Evolutionary conservation across 331 rosid genomes (phyloP).

Genomic region (Quercus lobata): DNA sequence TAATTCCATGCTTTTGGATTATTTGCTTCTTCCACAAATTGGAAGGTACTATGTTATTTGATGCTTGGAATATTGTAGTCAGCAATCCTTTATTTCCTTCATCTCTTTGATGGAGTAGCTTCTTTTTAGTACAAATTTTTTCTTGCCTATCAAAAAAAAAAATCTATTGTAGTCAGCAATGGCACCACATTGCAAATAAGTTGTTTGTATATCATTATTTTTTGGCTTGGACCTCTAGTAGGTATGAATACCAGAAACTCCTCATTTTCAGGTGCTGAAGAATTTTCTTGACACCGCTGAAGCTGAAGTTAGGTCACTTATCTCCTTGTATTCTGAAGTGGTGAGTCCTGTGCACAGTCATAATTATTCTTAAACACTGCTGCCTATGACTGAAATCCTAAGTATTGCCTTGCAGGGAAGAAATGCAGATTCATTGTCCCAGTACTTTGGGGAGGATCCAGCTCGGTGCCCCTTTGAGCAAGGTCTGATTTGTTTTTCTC

Average conservation of each 20-base stretch:
- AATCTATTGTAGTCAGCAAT: too few species aligned
- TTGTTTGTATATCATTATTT: background rate
- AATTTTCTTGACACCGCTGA: slow-evolving; percentile 84
- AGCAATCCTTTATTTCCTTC: background rate
- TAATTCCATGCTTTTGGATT: background rate
- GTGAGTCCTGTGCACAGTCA: slow-evolving; percentile 39
- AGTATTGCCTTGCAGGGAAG: slow-evolving; percentile 71
- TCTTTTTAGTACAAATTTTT: too few species aligned
- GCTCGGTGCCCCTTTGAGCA: slow-evolving; percentile 98
- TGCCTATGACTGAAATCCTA: slow-evolving; percentile 2
- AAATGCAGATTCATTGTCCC: slow-evolving; percentile 94
- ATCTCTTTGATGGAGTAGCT: too few species aligned
- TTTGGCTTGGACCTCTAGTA: background rate
- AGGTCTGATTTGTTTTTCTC: slow-evolving; percentile 50
- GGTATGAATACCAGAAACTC: background rate
- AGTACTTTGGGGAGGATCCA: slow-evolving; percentile 99
- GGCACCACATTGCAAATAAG: background rate
- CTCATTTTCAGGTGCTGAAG: slow-evolving; percentile 76
- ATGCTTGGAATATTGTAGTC: background rate
- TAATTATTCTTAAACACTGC: background rate
- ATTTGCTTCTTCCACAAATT: background rate
- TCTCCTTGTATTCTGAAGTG: slow-evolving; percentile 94
- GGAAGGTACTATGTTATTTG: background rate
- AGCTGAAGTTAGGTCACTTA: slow-evolving; percentile 95
- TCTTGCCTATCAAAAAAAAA: too few species aligned